Base-by-base conservation (phyloP, 495 filamentous ascomycete species). In the Schizothecium vesticola region DNA sequence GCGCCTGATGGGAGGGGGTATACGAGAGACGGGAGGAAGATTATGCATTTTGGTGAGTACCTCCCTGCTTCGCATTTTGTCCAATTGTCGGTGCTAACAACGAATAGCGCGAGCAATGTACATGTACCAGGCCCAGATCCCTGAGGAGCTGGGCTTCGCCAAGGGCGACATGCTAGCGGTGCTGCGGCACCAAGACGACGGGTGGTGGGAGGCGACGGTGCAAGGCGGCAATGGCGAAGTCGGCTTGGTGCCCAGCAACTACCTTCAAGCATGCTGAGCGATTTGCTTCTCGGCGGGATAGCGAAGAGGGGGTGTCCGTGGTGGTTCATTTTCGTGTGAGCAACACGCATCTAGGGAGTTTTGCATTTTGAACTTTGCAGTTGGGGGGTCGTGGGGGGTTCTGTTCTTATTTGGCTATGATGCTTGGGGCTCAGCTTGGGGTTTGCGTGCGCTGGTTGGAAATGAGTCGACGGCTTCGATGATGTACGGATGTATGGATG, bases 131-230 rank as follows among this genome's bases (percentile, higher is more conserved):
- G 91, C 95, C 0, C 93, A 92, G 19, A 99, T 99, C 66, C 91
- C 94, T 0, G 95, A 97, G 73, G 96, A 99, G 78, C 83, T 99
- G 33, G 90, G 91, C 21, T 99, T 99, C 73, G 85, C 86, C 12
- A 98, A 98, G 80, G 96, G 96, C 61, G 96, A 99, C 75, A 84
- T 92, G 62, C 81, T 99, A 9, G 92, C 94, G 1, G 88, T 99
- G n/a, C 80, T 96, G 36, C 85, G 92, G 69, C 87, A 94, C 67
- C 96, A 99, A 77, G 96, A 99, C 79, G 96, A 99, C 75, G 96
- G 96, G 12, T 99, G 96, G 96, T 99, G 96, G 96, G 95, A 98
- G 82, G 95, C 96, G 16, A 94, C 97, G 80, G 86, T 97, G 64
- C 91, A 92, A 62, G 91, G 91, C 0, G 81, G 81, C 22, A 88